A percentile compares a stretch with the other conserved stretches of the same genome.
These are phyloP conservation scores for Sclerotinia sclerotiorum DNA, from an alignment of 2,329 filamentous ascomycete genomes.

Conservation along the genomic window DNA sequence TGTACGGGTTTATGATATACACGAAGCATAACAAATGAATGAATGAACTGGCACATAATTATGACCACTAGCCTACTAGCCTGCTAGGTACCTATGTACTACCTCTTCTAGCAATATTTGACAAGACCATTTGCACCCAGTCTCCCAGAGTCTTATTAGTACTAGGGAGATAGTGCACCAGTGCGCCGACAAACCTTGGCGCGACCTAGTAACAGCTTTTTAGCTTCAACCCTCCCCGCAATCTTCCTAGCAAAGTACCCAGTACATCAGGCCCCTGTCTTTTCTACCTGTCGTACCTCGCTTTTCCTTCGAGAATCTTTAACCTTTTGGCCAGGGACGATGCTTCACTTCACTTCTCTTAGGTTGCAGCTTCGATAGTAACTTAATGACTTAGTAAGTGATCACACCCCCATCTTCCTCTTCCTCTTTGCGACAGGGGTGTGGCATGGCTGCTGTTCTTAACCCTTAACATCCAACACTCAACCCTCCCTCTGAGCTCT, in stretches of 20 bases:
- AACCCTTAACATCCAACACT: not conserved
- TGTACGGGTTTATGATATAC: not conserved
- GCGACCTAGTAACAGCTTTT: not conserved
- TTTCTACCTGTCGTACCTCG: slow-evolving; percentile 1
- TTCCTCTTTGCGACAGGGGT: slow-evolving; percentile 5
- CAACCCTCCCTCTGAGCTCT: slow-evolving; percentile 2
- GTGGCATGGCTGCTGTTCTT: slow-evolving; percentile 7
- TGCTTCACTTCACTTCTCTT: not conserved
- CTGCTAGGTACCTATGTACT: too few species aligned
- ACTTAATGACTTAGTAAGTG: not conserved
- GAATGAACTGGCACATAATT: not conserved
- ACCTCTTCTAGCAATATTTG: not conserved
- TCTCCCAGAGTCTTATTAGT: not conserved
- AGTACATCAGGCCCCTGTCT: not conserved
- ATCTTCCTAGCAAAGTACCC: slow-evolving; percentile 13
- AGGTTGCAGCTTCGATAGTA: not conserved
- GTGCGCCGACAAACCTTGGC: slow-evolving; percentile 7
- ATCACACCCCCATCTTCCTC: slow-evolving; percentile 22
- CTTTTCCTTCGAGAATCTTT: slow-evolving; percentile 20
- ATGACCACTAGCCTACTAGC: too few species aligned
- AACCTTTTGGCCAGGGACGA: not conserved
- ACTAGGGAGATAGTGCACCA: not conserved
- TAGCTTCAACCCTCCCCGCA: slow-evolving; percentile 23
- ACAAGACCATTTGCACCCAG: not conserved
- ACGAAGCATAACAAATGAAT: not conserved